These are phyloP conservation scores for Triticum aestivum DNA, from an alignment of 176 grass and related monocot species.

Conservation along the genomic window DNA sequence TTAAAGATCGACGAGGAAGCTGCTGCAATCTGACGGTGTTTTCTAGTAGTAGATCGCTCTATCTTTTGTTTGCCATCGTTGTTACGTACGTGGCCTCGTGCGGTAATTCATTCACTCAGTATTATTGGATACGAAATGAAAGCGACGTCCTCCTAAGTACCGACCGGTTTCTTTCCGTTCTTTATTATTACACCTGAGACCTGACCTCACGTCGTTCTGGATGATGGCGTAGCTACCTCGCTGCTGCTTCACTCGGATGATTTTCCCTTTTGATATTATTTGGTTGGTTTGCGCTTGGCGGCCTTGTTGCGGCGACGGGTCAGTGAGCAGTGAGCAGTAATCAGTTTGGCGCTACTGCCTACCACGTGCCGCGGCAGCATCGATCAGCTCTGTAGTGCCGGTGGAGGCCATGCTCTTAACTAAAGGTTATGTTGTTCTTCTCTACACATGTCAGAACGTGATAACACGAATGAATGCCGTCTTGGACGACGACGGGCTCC, in stretches of 20 bases:
- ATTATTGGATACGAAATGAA: too few species aligned
- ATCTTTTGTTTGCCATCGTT: background rate
- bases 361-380: too few species aligned
- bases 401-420: too few species aligned
- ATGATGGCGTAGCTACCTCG: background rate
- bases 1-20: background rate
- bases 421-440: too few species aligned
- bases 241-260: background rate
- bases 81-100: background rate
- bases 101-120: background rate
- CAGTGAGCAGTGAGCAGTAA: background rate
- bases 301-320: background rate
- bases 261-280: too few species aligned
- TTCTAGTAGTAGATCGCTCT: background rate
- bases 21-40: slow-evolving; percentile 6
- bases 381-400: too few species aligned
- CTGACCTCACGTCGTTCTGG: too few species aligned
- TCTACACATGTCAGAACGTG: too few species aligned
- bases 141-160: too few species aligned
- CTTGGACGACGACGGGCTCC: too few species aligned
- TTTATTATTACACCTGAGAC: too few species aligned
- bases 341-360: background rate
- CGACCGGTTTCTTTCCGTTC: background rate
- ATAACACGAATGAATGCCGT: background rate
- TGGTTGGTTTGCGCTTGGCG: background rate